A percentile compares a stretch with the other conserved stretches of the same genome.
These are phyloP conservation scores for Dillenia turbinata DNA, from an alignment of 164 flowering plant species.

Conservation along the genomic window DNA sequence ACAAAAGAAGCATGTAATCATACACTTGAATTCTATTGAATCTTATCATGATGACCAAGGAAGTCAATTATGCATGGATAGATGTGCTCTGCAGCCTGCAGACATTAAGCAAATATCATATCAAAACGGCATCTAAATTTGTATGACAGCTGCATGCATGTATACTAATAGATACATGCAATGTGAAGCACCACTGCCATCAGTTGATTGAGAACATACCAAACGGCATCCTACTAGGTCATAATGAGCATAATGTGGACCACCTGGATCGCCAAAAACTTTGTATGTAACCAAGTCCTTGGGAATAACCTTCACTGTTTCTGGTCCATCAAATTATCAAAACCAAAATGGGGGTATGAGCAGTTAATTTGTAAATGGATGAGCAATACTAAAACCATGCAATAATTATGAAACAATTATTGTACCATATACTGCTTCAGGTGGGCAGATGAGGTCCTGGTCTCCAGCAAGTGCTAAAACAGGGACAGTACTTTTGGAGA, in stretches of 20 bases:
- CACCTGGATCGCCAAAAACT: conserved; percentile 65
- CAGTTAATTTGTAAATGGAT: too few relatives aligned
- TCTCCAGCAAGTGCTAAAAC: conserved; percentile 92
- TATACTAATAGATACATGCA: too few relatives aligned
- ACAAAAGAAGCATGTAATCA: too few relatives aligned
- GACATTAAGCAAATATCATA: too few relatives aligned
- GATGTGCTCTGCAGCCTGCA: conserved; percentile 73
- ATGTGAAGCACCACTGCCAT: too few relatives aligned
- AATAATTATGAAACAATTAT: too few relatives aligned
- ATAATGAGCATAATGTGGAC: conserved; percentile 96
- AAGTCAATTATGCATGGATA: conserved; percentile 78
- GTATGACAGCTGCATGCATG: too few relatives aligned
- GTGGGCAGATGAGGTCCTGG: conserved; percentile 87
- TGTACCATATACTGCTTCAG: conserved; percentile 87
- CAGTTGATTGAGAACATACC: conserved; percentile 33
- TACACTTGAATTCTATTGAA: too few relatives aligned
- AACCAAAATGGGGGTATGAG: background rate
- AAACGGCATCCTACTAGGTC: conserved; percentile 88
- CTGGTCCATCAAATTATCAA: conserved; percentile 31
- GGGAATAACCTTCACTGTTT: conserved; percentile 78
- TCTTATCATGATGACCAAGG: conserved; percentile 41
- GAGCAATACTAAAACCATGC: too few relatives aligned
- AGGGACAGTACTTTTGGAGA: conserved; percentile 61
- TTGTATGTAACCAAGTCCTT: conserved; percentile 63
- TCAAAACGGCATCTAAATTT: too few relatives aligned